Percentiles rank a stretch among this genome's conserved stretches.
Evolutionary conservation across 2,329 filamentous ascomycete species (phyloP).

Genomic region (Phymatotrichopsis omnivora): DNA sequence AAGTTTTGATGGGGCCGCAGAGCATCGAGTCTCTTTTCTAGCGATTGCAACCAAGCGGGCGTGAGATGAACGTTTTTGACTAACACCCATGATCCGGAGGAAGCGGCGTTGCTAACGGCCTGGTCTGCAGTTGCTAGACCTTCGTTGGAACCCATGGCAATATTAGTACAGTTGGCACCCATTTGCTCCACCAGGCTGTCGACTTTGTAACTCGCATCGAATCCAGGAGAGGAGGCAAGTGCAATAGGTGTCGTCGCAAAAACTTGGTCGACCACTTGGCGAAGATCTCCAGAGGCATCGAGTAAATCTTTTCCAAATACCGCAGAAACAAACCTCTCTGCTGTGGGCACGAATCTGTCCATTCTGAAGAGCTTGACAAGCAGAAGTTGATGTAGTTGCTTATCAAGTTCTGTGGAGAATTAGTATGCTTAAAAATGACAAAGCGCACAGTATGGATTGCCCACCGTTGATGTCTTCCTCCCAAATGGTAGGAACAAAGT

Average conservation of each 20-base stretch:
- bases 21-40: constrained; percentile 92
- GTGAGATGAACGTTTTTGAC: constrained; percentile 98
- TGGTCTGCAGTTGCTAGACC: constrained; percentile 87
- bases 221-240: constrained; percentile 87
- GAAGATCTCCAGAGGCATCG: constrained; percentile 75
- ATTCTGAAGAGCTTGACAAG: constrained; percentile 91
- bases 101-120: constrained; percentile 83
- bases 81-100: constrained; percentile 87
- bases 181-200: constrained; percentile 83
- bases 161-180: constrained; percentile 78
- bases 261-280: constrained; percentile 74
- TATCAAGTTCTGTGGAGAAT: constrained; percentile 50
- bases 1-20: constrained; percentile 91
- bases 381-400: constrained; percentile 70
- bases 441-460: not conserved
- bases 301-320: constrained; percentile 79
- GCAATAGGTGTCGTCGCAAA: constrained; percentile 76
- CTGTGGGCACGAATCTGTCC: constrained; percentile 85
- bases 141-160: constrained; percentile 98
- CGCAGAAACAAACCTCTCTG: constrained; percentile 76
- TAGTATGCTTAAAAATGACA: constrained; percentile 1
- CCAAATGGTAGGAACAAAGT: constrained; percentile 68
- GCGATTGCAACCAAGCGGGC: constrained; percentile 88
- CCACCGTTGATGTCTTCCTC: constrained; percentile 44
- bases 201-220: constrained; percentile 98